Base-by-base conservation (phyloP, 805 yeast species). In the Yamadazyma scolyti region DNA sequence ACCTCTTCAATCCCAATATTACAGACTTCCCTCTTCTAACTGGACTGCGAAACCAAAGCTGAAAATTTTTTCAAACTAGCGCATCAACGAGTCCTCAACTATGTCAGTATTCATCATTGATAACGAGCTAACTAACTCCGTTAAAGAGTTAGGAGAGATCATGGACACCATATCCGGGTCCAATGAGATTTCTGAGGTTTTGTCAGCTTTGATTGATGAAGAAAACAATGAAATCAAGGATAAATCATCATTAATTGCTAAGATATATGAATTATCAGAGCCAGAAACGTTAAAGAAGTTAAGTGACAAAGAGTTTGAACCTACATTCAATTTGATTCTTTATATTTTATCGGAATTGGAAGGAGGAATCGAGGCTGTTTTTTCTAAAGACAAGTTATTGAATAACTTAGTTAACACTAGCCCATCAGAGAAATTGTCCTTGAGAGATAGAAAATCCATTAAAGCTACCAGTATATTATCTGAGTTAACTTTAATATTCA, bases 71-170 rank as follows among this genome's bases (percentile, higher is more conserved):
- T 14, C 15, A 24, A 19, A 19, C 9, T 9, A 19, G 20, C 20
- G 20, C 20, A 14, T 23, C 16, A 23, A 23, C 19, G 15, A 19
- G 14, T 19, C 18, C 18, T 14, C 27, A 26, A 16, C 28, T 13
- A 62, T 65, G 70, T 61, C 71, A 23, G 71, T 65, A 34, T 55
- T 66, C 38, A 61, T 65, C 28, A 68, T 66, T 15, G 70, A 66
- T 36, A 63, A 55, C 48, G 67, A 60, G 43, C 49, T 66, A 40
- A 53, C 49, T 37, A 67, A 60, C 46, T 62, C 68, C 17, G 54
- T 65, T 33, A 50, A 47, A 29, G 71, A 65, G 43, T 63, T 59
- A 37, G 61, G 57, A 20, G 61, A 52, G 38, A 59, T 64, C 27
- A 48, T 65, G 31, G 69, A 63, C 37, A 46, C 53, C 13, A 46